Base-by-base conservation (phyloP, 495 filamentous ascomycete species). In the Clohesyomyces aquaticus region DNA sequence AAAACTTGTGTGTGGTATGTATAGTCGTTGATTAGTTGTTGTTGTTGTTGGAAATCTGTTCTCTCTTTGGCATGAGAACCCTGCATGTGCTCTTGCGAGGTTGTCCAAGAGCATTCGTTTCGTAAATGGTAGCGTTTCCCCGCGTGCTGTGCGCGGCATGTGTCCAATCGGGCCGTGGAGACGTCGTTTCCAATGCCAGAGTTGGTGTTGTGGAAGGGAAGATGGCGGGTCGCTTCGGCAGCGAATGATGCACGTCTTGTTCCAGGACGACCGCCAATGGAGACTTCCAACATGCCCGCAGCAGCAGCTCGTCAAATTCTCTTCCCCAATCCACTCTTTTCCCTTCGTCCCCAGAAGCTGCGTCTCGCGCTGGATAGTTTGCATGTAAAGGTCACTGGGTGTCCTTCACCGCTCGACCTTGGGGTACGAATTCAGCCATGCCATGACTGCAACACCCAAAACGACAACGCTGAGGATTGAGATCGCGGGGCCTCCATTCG, bases 371-470 rank as follows among this genome's bases (percentile, higher is more conserved):
- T 32, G 18, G 16, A 16, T 53, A 35, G 12, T 32, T 48, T 45
- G 54, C 35, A 19, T 23, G 47, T 12, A n/a, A 51, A 22, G 1
- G n/a, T 25, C 16, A 1, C 46, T 12, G 46, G 23, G 23, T 6
- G 14, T 16, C 10, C 4, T 61, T 81, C 74, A 87, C 75, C 83
- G 81, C 59, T 87, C 85, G 63, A 83, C 77, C 71, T 84, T 85
- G 74, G 90, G 86, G 88, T 89, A 95, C 43, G 87, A 88, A 73
- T 98, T 98, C 65, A 98, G 79, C 77, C 91, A 96, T 45, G 90
- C 90, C 94, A 98, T 98, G 51, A 97, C 73, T 27, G 91, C 89
- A 71, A 96, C 87, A 16, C 94, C 94, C 65, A 97, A 74, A 48
- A 96, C 75, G 51, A 98, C 91, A 4, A 98, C 93, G 4, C 91